A percentile compares a stretch with the other conserved stretches of the same genome.
phyloP scores from a whole-genome alignment of 306 rosid species.

The Hippophae rhamnoides region DNA sequence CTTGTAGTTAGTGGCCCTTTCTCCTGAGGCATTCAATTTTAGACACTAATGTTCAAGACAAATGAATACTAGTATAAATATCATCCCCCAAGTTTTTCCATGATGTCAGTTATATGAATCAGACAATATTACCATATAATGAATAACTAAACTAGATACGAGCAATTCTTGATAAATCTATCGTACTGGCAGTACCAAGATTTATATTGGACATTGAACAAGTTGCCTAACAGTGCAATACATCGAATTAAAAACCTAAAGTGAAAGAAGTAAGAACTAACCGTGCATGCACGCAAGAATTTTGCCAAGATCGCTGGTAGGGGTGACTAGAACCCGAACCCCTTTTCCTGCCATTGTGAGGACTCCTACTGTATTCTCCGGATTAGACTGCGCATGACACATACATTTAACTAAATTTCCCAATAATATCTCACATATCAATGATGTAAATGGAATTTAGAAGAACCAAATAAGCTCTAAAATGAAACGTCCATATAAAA shows the following conservation, averaged over 20 bases:
- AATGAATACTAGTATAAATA: too few relatives aligned
- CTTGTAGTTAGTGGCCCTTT: too few relatives aligned
- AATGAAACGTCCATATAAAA: too few relatives aligned
- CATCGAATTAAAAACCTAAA: neutral
- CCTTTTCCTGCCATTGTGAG: constrained; percentile 91
- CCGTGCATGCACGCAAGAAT: constrained; percentile 92
- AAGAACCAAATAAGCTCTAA: too few relatives aligned
- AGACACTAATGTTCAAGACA: too few relatives aligned
- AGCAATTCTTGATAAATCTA: too few relatives aligned
- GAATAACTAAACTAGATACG: too few relatives aligned
- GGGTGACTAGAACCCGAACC: constrained; percentile 78
- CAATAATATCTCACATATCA: neutral
- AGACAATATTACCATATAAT: too few relatives aligned
- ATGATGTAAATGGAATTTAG: neutral
- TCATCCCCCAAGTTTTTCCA: too few relatives aligned
- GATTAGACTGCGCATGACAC: constrained; percentile 55
- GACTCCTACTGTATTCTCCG: constrained; percentile 89
- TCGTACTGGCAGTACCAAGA: neutral
- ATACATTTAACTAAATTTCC: constrained; percentile 1
- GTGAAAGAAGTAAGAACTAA: constrained; percentile 31
- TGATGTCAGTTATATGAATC: too few relatives aligned
- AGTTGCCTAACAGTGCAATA: neutral
- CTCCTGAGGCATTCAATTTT: too few relatives aligned
- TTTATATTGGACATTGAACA: neutral
- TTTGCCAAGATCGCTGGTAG: constrained; percentile 89